These are phyloP conservation scores for Grifola frondosa DNA, from an alignment of 1,284 basidiomycete genomes.

Conservation along the genomic window DNA sequence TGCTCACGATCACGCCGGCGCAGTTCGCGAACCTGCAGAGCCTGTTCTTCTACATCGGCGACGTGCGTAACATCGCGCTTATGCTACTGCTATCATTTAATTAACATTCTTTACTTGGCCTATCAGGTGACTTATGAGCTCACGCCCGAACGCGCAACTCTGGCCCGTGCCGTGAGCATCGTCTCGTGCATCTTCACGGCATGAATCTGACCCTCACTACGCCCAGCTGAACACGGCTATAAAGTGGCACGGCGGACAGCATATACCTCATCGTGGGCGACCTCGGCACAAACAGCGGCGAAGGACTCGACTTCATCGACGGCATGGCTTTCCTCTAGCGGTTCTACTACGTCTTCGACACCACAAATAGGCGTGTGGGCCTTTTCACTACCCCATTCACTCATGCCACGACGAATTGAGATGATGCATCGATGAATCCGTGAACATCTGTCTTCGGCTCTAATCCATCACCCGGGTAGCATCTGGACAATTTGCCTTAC, in stretches of 20 bases:
- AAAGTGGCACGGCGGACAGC: slow-evolving; percentile 17
- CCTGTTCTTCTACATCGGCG: slow-evolving; percentile 25
- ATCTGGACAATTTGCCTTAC: too few relatives aligned
- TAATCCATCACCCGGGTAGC: too few relatives aligned
- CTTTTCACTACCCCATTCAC: slow-evolving; percentile 42
- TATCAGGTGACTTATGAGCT: slow-evolving; percentile 41
- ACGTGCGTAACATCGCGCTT: too few relatives aligned
- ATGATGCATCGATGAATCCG: neutral
- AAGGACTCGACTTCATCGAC: slow-evolving; percentile 28
- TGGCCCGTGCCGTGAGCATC: slow-evolving; percentile 38
- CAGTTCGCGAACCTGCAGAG: slow-evolving; percentile 15
- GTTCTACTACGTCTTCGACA: slow-evolving; percentile 65
- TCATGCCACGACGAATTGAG: slow-evolving; percentile 36
- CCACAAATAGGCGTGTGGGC: slow-evolving; percentile 43
- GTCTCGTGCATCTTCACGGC: slow-evolving; percentile 16
- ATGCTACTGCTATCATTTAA: too few relatives aligned
- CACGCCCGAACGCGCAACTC: slow-evolving; percentile 47
- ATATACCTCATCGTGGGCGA: slow-evolving; percentile 24
- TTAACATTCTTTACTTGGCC: too few relatives aligned
- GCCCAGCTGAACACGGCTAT: slow-evolving; percentile 24
- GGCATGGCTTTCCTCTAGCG: slow-evolving; percentile 42
- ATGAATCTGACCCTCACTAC: slow-evolving; percentile 27
- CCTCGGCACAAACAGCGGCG: slow-evolving; percentile 17
- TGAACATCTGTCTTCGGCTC: too few relatives aligned
- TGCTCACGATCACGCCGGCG: slow-evolving; percentile 19